These are phyloP conservation scores for Aspergillus viridinutans DNA, from an alignment of 2,329 filamentous ascomycete genomes.

Conservation along the genomic window DNA sequence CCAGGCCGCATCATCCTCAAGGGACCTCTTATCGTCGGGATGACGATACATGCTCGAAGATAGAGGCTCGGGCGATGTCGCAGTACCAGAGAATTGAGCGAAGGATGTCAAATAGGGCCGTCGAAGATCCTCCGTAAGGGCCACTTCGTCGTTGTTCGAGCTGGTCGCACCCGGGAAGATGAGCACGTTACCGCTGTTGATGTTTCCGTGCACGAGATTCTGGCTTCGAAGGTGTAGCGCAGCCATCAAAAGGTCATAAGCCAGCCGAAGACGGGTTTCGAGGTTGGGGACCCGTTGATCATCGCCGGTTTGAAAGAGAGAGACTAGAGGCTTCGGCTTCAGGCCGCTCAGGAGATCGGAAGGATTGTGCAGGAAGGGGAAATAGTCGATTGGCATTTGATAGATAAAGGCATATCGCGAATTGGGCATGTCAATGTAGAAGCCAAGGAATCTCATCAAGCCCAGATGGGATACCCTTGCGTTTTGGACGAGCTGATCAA, in stretches of 20 bases:
- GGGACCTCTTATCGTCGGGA: conserved; percentile 45
- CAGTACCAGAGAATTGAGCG: conserved; percentile 54
- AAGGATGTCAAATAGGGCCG: conserved; percentile 57
- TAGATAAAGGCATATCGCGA: conserved; percentile 59
- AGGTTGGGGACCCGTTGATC: conserved; percentile 50
- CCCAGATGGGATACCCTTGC: conserved; percentile 39
- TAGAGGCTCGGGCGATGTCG: conserved; percentile 41
- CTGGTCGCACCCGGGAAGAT: conserved; percentile 47
- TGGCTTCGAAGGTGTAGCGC: conserved; percentile 55
- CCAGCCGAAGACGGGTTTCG: conserved; percentile 59
- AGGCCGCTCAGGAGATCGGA: conserved; percentile 33
- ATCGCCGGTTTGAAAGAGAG: conserved; percentile 39
- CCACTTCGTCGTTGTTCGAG: conserved; percentile 31
- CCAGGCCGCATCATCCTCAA: conserved; percentile 38
- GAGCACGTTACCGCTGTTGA: conserved; percentile 62
- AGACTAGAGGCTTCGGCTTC: conserved; percentile 40
- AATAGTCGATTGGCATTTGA: conserved; percentile 51
- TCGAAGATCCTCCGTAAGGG: conserved; percentile 44
- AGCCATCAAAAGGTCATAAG: conserved; percentile 55
- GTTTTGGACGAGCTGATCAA: conserved; percentile 41
- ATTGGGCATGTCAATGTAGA: conserved; percentile 53
- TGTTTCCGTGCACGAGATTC: conserved; percentile 57
- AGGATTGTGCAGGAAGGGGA: conserved; percentile 40
- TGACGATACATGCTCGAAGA: conserved; percentile 59
- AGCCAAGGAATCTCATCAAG: conserved; percentile 45